Conservation (phyloP, 73 alveolate genomes). For the Symbiodinium pilosum region DNA sequence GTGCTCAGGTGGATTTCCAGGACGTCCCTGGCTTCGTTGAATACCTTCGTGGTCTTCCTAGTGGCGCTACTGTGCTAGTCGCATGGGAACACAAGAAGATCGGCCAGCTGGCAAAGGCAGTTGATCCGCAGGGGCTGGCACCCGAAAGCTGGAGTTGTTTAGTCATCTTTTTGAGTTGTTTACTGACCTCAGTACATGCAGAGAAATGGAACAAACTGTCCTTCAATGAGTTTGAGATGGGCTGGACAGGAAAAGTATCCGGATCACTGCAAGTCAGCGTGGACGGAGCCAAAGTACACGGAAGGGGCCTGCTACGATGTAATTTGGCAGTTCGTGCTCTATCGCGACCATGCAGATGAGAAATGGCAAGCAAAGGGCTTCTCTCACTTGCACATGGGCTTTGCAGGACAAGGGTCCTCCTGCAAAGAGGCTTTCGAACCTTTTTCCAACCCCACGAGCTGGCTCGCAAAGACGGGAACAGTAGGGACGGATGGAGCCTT, state of each 20-base stretch:
- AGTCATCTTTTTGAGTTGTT: too few relatives aligned
- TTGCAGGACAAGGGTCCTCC: neutral
- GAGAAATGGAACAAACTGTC: too few relatives aligned
- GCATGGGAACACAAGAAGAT: slow-evolving; percentile 9
- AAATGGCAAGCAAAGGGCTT: neutral
- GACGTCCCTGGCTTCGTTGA: neutral
- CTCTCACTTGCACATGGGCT: neutral
- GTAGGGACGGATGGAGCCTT: neutral
- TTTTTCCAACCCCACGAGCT: neutral
- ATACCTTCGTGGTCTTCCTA: neutral
- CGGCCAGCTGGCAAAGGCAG: neutral
- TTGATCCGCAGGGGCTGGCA: neutral
- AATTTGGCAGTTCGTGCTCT: neutral
- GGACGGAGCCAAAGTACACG: neutral
- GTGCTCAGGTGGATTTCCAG: neutral
- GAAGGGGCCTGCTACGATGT: neutral
- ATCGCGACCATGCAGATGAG: neutral
- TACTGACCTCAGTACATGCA: too few relatives aligned
- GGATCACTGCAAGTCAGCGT: neutral
- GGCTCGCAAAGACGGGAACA: neutral
- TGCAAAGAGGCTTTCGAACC: neutral
- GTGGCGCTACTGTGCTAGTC: neutral
- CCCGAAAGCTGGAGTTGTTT: too few relatives aligned
- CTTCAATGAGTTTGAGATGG: too few relatives aligned
- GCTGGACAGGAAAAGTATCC: neutral